phyloP scores from a whole-genome alignment of 1,139 yeast species.

The Taiozyma onychis region DNA sequence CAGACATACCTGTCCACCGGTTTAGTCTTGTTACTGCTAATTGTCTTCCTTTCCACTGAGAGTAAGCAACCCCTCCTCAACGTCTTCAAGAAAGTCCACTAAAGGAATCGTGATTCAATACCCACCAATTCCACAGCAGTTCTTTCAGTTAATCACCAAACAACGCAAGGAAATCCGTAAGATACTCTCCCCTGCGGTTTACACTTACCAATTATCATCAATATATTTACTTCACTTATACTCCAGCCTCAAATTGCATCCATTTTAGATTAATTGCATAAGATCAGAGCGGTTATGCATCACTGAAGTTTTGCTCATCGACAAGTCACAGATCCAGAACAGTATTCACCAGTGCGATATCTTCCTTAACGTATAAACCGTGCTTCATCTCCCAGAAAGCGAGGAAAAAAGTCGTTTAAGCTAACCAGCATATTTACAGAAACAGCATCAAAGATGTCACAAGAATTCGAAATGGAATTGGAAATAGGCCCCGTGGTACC shows the following conservation, averaged over 20 bases:
- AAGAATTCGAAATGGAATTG: constrained; percentile 16
- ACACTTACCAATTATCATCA: not conserved
- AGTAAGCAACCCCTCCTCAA: too few relatives aligned
- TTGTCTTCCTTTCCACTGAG: too few relatives aligned
- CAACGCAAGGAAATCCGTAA: too few relatives aligned
- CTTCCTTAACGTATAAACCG: not conserved
- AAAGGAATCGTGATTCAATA: too few relatives aligned
- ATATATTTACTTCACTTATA: not conserved
- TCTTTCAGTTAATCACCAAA: too few relatives aligned
- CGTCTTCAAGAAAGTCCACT: too few relatives aligned
- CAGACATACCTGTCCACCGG: not conserved
- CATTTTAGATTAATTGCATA: not conserved
- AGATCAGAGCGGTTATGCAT: not conserved
- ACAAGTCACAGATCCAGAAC: not conserved
- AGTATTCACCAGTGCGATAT: not conserved
- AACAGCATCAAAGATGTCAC: constrained; percentile 8
- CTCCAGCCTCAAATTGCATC: not conserved
- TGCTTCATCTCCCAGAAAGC: not conserved
- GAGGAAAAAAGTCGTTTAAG: not conserved
- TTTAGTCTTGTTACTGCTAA: not conserved
- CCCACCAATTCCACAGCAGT: too few relatives aligned
- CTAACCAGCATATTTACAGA: not conserved
- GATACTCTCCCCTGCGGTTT: too few relatives aligned
- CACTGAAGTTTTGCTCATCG: not conserved
- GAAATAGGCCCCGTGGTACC: constrained; percentile 6